These are phyloP conservation scores for Leucosporidium yakuticum DNA, from an alignment of 768 basidiomycete genomes.

Conservation along the genomic window DNA sequence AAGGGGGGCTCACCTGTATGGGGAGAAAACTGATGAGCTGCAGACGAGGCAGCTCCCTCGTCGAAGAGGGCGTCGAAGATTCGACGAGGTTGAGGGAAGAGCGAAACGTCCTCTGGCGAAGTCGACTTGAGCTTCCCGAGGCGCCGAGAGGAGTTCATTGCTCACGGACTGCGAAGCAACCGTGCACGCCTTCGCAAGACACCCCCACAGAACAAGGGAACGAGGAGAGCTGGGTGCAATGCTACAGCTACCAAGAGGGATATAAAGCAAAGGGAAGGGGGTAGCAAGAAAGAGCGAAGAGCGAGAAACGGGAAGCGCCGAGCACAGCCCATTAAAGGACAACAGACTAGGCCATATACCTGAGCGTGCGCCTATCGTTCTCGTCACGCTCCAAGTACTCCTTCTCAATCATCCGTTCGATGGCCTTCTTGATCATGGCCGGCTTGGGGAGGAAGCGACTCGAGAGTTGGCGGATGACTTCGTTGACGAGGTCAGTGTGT, in stretches of 20 bases:
- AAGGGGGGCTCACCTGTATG: too few relatives aligned
- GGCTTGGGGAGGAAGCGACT: constrained; percentile 82
- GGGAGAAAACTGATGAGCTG: too few relatives aligned
- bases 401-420: constrained; percentile 91
- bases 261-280: neutral
- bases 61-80: too few relatives aligned
- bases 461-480: constrained; percentile 79
- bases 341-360: constrained; percentile 18
- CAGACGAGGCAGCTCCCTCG: too few relatives aligned
- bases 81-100: neutral
- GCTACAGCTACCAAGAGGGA: neutral
- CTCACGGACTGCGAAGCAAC: too few relatives aligned
- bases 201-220: neutral
- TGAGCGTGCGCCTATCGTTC: constrained; percentile 45
- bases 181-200: neutral
- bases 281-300: neutral
- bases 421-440: constrained; percentile 79
- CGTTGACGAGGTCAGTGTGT: constrained; percentile 81
- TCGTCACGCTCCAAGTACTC: constrained; percentile 90
- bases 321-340: neutral
- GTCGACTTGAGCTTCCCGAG: too few relatives aligned
- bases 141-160: too few relatives aligned
- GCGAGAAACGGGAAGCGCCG: neutral
- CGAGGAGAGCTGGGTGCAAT: neutral
- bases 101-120: neutral